Conservation (phyloP, 192 early-diverging fungal genomes). For the Gaertneriomyces semiglobifer region DNA sequence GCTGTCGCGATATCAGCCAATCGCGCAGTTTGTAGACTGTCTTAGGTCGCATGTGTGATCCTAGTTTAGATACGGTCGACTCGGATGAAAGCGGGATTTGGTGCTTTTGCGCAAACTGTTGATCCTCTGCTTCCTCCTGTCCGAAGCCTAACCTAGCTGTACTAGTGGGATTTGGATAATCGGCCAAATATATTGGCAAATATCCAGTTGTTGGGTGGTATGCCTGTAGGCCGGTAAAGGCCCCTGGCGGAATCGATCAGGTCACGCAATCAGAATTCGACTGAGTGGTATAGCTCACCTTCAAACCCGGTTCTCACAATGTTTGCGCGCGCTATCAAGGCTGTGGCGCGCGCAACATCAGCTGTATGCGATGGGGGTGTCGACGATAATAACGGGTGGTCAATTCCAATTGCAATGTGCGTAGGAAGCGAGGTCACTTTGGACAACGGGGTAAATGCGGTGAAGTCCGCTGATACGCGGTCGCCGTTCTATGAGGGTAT, state of each 20-base stretch:
- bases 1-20: slow-evolving; percentile 93
- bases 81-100: slow-evolving; percentile 6
- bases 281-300: not conserved
- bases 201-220: slow-evolving; percentile 7
- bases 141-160: slow-evolving; percentile 14
- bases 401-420: slow-evolving; percentile 31
- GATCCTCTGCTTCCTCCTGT: slow-evolving; percentile 1
- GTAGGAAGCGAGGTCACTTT: not conserved
- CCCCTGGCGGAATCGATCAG: slow-evolving; percentile 4
- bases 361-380: not conserved
- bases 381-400: slow-evolving; percentile 29
- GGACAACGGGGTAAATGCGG: too few species aligned
- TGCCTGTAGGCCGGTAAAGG: slow-evolving; percentile 26
- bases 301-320: not conserved
- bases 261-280: not conserved
- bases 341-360: not conserved
- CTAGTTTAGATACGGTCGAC: not conserved
- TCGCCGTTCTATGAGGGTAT: too few species aligned
- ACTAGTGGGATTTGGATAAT: slow-evolving; percentile 1
- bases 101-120: slow-evolving; percentile 18
- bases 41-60: not conserved
- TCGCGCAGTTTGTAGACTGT: slow-evolving; percentile 75
- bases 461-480: too few species aligned
- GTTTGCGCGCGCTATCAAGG: not conserved
- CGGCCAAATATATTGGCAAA: slow-evolving; percentile 21